Conservation (phyloP, 1,284 basidiomycete genomes). For the Rhizoctonia solani region DNA sequence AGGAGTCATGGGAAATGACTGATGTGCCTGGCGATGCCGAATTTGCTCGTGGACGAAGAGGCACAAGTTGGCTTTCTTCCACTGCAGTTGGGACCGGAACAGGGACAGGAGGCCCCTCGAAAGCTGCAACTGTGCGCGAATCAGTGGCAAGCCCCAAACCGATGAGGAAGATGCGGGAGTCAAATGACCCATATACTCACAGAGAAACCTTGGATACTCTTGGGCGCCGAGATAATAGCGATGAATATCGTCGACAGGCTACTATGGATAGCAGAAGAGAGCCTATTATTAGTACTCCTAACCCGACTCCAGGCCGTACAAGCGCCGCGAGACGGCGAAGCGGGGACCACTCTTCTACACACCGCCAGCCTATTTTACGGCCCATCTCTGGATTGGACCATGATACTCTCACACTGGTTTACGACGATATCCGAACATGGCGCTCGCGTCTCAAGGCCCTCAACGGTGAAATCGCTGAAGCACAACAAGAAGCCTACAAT, state of each 20-base stretch:
- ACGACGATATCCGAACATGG: conserved; percentile 68
- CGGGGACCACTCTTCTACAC: conserved; percentile 56
- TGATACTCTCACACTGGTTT: conserved; percentile 64
- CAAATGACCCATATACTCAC: conserved; percentile 8
- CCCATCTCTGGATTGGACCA: conserved; percentile 70
- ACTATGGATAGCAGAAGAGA: conserved; percentile 2
- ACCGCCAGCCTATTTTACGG: conserved; percentile 69
- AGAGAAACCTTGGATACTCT: not conserved
- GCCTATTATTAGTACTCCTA: not conserved
- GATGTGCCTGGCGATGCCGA: conserved; percentile 23
- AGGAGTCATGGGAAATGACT: conserved; percentile 31
- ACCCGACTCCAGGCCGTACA: too few species aligned
- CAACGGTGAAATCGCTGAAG: conserved; percentile 67
- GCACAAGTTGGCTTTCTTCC: conserved; percentile 60
- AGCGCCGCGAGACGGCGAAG: not conserved
- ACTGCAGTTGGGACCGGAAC: conserved; percentile 47
- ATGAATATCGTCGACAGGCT: conserved; percentile 14
- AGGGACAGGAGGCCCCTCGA: conserved; percentile 22
- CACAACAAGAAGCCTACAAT: conserved; percentile 65
- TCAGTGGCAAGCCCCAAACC: not conserved
- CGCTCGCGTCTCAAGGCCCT: conserved; percentile 69
- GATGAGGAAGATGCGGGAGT: conserved; percentile 10
- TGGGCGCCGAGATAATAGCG: not conserved
- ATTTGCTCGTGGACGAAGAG: conserved; percentile 8
- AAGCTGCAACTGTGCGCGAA: conserved; percentile 11